These are phyloP conservation scores for Fraxinus greggii DNA, from an alignment of 305 asterid species.

Conservation along the genomic window DNA sequence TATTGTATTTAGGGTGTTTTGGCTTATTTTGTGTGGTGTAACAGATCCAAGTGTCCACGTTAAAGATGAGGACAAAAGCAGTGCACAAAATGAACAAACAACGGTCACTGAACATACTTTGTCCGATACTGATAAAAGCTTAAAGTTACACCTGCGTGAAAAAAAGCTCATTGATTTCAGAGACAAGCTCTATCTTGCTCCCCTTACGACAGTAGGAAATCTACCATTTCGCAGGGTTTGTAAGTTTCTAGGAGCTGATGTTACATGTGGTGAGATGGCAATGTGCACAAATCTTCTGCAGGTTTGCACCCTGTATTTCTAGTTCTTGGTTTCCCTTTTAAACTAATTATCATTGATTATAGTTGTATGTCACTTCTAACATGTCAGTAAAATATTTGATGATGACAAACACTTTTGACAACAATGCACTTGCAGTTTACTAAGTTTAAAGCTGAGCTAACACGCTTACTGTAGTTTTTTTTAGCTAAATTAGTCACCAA, in stretches of 20 bases:
- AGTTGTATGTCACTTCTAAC: not conserved
- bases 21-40: constrained; percentile 17
- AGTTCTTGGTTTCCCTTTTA: constrained; percentile 6
- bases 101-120: constrained; percentile 21
- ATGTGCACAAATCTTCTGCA: constrained; percentile 94
- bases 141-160: constrained; percentile 71
- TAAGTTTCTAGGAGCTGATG: constrained; percentile 89
- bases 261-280: constrained; percentile 99
- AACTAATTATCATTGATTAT: not conserved
- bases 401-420: not conserved
- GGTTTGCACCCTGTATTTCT: constrained; percentile 40
- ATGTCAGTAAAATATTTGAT: not conserved
- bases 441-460: not conserved
- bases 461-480: not conserved
- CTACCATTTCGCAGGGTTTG: constrained; percentile 87
- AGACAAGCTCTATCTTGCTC: constrained; percentile 88
- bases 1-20: not conserved
- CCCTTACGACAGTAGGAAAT: constrained; percentile 88
- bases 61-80: constrained; percentile 29
- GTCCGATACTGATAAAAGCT: constrained; percentile 64
- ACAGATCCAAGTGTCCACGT: constrained; percentile 39
- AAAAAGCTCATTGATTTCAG: constrained; percentile 83
- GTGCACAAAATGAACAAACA: constrained; percentile 29
- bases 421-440: not conserved
- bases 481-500: not conserved